Evolutionary conservation across 2,329 filamentous ascomycete genomes (phyloP).

Genomic region (Hypoxylon sp.): DNA sequence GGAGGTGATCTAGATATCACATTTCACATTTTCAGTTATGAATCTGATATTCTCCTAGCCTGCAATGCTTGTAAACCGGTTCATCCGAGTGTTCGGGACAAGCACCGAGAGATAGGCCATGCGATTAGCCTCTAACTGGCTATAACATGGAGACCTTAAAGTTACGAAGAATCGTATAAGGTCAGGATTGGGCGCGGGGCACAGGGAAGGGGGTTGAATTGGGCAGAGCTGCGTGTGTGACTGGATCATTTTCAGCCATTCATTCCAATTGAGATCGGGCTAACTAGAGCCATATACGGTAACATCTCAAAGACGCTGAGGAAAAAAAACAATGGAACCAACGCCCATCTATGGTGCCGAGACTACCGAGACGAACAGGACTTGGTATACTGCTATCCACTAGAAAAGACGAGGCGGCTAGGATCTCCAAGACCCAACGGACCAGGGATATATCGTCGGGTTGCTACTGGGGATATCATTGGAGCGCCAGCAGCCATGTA

Average conservation of each 20-base stretch:
- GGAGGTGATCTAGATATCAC: slow-evolving; percentile 21
- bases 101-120: background rate
- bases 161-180: background rate
- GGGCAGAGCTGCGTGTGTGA: slow-evolving; percentile 15
- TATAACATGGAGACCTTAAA: background rate
- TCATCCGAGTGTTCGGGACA: slow-evolving; percentile 14
- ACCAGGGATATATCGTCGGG: background rate
- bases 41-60: slow-evolving; percentile 6
- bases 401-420: slow-evolving; percentile 7
- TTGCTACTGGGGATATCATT: background rate
- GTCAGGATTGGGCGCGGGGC: slow-evolving; percentile 15
- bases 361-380: background rate
- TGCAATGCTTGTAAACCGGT: slow-evolving; percentile 10
- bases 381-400: slow-evolving; percentile 7
- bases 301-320: background rate
- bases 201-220: slow-evolving; percentile 13
- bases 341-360: slow-evolving; percentile 23
- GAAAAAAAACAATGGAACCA: slow-evolving; percentile 2
- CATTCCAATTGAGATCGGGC: slow-evolving; percentile 4
- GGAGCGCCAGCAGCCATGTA: background rate
- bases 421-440: slow-evolving; percentile 1
- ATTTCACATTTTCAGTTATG: slow-evolving; percentile 7
- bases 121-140: slow-evolving; percentile 6
- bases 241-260: slow-evolving; percentile 1
- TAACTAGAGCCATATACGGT: background rate